phyloP scores from a whole-genome alignment of 2,329 filamentous ascomycete species.

The Colletotrichum tamarilloi region DNA sequence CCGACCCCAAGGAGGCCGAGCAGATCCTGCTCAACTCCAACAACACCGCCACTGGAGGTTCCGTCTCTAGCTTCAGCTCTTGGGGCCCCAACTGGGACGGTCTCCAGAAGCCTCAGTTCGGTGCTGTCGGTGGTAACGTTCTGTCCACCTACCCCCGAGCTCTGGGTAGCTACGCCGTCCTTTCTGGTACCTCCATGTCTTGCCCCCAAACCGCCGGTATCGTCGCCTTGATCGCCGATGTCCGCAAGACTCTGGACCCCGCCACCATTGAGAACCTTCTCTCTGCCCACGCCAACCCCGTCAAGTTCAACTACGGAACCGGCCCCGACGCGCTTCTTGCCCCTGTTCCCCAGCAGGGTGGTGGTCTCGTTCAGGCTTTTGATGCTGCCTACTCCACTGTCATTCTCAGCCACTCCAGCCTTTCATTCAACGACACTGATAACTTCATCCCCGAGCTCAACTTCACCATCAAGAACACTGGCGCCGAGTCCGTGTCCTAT shows the following conservation, averaged over 20 bases:
- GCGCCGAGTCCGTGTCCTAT: slow-evolving; percentile 60
- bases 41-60: slow-evolving; percentile 62
- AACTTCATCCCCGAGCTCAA: slow-evolving; percentile 60
- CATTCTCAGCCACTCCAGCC: slow-evolving; percentile 64
- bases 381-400: slow-evolving; percentile 67
- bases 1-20: slow-evolving; percentile 49
- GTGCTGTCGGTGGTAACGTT: slow-evolving; percentile 67
- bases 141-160: slow-evolving; percentile 65
- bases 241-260: slow-evolving; percentile 63
- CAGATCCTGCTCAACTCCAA: slow-evolving; percentile 45
- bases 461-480: slow-evolving; percentile 68
- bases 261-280: slow-evolving; percentile 60
- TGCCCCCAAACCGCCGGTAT: slow-evolving; percentile 66
- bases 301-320: slow-evolving; percentile 58
- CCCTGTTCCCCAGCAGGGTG: slow-evolving; percentile 70
- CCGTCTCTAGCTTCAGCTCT: slow-evolving; percentile 62
- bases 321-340: slow-evolving; percentile 54
- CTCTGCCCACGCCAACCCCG: slow-evolving; percentile 60
- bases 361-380: slow-evolving; percentile 69
- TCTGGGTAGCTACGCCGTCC: slow-evolving; percentile 60
- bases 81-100: slow-evolving; percentile 73
- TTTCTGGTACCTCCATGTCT: slow-evolving; percentile 71
- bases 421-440: slow-evolving; percentile 74
- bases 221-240: slow-evolving; percentile 63
- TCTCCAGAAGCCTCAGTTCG: slow-evolving; percentile 66